These are phyloP conservation scores for Lenzites betulinus DNA, from an alignment of 768 basidiomycete species.

Conservation along the genomic window DNA sequence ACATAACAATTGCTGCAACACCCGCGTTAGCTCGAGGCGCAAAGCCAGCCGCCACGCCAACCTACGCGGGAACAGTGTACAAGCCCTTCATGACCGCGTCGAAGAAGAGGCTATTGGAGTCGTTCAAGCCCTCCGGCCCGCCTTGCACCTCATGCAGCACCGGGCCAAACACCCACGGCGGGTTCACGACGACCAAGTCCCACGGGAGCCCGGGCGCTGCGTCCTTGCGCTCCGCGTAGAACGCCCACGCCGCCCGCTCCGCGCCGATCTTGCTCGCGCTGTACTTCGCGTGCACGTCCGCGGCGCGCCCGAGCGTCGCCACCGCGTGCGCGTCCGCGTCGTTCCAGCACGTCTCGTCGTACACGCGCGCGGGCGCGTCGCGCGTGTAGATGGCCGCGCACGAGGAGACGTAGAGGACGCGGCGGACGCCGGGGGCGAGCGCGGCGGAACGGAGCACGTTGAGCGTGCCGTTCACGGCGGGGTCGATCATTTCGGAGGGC, in stretches of 20 bases:
- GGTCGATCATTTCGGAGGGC: constrained; percentile 53
- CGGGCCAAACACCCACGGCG: constrained; percentile 39
- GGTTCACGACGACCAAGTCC: constrained; percentile 38
- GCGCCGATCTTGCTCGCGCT: constrained; percentile 64
- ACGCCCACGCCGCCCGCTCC: constrained; percentile 40
- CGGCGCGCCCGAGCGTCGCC: constrained; percentile 49
- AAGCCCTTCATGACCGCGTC: constrained; percentile 1
- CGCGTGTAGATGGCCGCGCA: constrained; percentile 43
- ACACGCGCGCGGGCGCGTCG: constrained; percentile 23
- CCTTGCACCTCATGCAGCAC: constrained; percentile 46
- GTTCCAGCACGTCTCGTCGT: constrained; percentile 62
- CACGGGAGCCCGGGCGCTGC: constrained; percentile 25
- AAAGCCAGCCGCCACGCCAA: too few species aligned
- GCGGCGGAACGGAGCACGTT: constrained; percentile 59
- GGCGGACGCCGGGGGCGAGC: constrained; percentile 64
- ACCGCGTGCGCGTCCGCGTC: constrained; percentile 50
- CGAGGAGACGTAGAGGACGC: constrained; percentile 71
- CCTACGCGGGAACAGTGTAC: too few species aligned
- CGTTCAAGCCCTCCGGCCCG: too few species aligned
- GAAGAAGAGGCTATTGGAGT: too few species aligned
- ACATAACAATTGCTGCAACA: constrained; percentile 27
- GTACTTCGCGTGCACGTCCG: constrained; percentile 45
- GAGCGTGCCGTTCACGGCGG: constrained; percentile 71
- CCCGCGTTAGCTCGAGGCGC: too few species aligned
- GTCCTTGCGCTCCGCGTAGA: background rate